These are phyloP conservation scores for Pseudodiploospora longispora DNA, from an alignment of 2,329 filamentous ascomycete genomes.

Conservation along the genomic window DNA sequence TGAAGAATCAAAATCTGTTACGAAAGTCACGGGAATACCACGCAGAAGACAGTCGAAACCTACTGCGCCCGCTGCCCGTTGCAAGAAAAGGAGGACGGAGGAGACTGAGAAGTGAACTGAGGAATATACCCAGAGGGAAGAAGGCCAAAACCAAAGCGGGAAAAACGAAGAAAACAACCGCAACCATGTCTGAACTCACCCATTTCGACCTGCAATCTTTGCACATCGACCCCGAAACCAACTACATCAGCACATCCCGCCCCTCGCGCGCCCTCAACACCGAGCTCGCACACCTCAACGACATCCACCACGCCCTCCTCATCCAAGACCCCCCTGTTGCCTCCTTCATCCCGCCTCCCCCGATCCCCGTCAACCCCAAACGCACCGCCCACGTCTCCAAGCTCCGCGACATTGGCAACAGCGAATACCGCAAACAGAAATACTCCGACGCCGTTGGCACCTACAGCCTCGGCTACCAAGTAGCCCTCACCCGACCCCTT, in stretches of 20 bases:
- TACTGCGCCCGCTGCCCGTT: too few species aligned
- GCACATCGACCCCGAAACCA: slow-evolving; percentile 71
- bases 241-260: slow-evolving; percentile 52
- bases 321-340: slow-evolving; percentile 39
- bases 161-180: background rate
- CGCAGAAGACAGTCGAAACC: too few species aligned
- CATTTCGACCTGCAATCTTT: slow-evolving; percentile 79
- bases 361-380: slow-evolving; percentile 87
- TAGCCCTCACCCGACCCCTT: slow-evolving; percentile 71
- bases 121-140: too few species aligned
- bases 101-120: too few species aligned
- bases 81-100: too few species aligned
- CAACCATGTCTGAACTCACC: slow-evolving; percentile 50
- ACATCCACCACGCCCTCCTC: slow-evolving; percentile 67
- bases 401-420: slow-evolving; percentile 81
- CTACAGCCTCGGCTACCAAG: slow-evolving; percentile 81
- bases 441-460: slow-evolving; percentile 69
- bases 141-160: too few species aligned
- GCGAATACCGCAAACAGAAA: slow-evolving; percentile 68
- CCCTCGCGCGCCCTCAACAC: slow-evolving; percentile 44
- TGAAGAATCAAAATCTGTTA: too few species aligned
- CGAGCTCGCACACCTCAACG: slow-evolving; percentile 69
- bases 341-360: slow-evolving; percentile 67
- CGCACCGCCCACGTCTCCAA: slow-evolving; percentile 81
- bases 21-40: too few species aligned